Evolutionary conservation across 2,329 filamentous ascomycete species (phyloP).

Genomic region (Xylaria arbuscula): DNA sequence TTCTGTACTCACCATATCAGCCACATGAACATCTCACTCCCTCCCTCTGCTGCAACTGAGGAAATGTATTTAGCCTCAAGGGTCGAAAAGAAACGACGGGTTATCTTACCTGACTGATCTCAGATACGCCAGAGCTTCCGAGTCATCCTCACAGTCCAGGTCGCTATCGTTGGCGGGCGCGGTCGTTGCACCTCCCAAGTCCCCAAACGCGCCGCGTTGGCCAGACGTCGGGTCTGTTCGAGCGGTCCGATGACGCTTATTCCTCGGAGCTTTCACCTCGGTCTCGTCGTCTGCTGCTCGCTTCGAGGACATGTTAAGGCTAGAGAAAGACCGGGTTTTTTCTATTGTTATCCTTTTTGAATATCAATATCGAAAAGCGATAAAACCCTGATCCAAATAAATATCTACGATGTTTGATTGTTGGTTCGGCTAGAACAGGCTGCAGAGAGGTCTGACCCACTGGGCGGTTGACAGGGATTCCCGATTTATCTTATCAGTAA

Average conservation of each 20-base stretch:
- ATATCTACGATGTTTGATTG: neutral
- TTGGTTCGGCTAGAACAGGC: neutral
- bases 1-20: constrained; percentile 71
- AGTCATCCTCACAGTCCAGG: constrained; percentile 66
- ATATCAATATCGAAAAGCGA: neutral
- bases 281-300: constrained; percentile 42
- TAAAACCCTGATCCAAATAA: neutral
- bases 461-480: neutral
- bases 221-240: constrained; percentile 63
- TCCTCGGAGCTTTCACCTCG: constrained; percentile 36
- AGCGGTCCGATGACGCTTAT: constrained; percentile 40
- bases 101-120: constrained; percentile 67
- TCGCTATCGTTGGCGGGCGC: constrained; percentile 54
- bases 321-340: neutral
- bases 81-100: constrained; percentile 17
- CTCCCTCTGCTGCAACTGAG: constrained; percentile 37
- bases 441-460: neutral
- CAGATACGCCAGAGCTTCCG: constrained; percentile 68
- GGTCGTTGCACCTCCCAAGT: constrained; percentile 58
- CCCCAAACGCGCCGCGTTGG: constrained; percentile 69
- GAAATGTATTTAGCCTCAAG: constrained; percentile 43
- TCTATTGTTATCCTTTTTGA: neutral
- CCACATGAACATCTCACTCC: constrained; percentile 43
- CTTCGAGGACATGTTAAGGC: constrained; percentile 43
- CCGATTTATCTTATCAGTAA: neutral